Conservation (phyloP, 306 rosid genomes). For the Crataegus laevigata region DNA sequence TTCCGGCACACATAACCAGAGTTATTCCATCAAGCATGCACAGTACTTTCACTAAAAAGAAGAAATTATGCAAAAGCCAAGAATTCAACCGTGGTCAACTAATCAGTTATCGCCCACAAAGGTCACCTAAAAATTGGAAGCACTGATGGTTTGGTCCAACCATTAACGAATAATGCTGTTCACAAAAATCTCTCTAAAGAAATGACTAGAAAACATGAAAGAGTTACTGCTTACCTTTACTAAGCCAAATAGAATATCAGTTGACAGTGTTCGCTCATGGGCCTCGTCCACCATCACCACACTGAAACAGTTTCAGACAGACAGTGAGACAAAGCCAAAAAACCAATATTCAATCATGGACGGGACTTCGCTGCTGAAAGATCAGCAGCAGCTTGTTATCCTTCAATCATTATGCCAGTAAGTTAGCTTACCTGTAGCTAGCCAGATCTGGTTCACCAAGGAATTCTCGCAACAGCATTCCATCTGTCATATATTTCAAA, state of each 20-base stretch:
- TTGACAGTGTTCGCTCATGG: conserved; percentile 97
- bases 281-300: conserved; percentile 99
- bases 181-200: not conserved
- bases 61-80: not conserved
- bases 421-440: conserved; percentile 65
- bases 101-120: no score
- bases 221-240: conserved; percentile 61
- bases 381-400: no score
- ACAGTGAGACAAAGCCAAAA: conserved; percentile 10
- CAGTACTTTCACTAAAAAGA: not conserved
- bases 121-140: no score
- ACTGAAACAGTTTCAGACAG: conserved; percentile 39
- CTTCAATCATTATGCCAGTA: conserved; percentile 9
- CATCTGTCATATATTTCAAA: conserved; percentile 95
- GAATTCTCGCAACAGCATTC: conserved; percentile 91
- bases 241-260: conserved; percentile 88
- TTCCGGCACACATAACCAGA: not conserved
- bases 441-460: conserved; percentile 93
- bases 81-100: not conserved
- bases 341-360: conserved; percentile 15
- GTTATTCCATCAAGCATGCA: not conserved
- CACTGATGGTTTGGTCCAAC: not conserved
- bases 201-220: not conserved
- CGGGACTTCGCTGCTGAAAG: no score
- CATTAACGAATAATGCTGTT: not conserved